Evolutionary conservation across 495 filamentous ascomycete genomes (phyloP).

Genomic region (Annulohypoxylon moriforme): DNA sequence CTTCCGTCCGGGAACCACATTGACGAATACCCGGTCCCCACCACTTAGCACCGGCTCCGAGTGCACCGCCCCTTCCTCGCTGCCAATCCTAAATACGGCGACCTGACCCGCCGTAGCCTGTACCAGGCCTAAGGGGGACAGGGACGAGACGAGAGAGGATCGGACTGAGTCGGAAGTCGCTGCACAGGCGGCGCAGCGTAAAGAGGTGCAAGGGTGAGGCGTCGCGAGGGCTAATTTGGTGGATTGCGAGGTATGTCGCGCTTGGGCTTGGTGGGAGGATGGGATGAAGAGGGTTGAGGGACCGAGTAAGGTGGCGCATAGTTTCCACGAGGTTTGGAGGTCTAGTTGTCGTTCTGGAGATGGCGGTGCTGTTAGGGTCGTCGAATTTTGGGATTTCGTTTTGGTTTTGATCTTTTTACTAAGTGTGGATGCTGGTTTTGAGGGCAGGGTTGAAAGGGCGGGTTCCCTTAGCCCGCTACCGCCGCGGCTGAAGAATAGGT

Average conservation of each 20-base stretch:
- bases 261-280: conserved; percentile 34
- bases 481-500: conserved; percentile 47
- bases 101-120: conserved; percentile 36
- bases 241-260: conserved; percentile 27
- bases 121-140: conserved; percentile 27
- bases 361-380: background rate
- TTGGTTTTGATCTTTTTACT: conserved; percentile 7
- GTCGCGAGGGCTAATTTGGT: conserved; percentile 31
- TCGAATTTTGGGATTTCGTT: background rate
- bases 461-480: conserved; percentile 19
- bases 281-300: conserved; percentile 49
- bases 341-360: conserved; percentile 12
- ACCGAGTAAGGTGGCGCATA: conserved; percentile 50
- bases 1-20: conserved; percentile 48
- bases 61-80: conserved; percentile 49
- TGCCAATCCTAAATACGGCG: conserved; percentile 45
- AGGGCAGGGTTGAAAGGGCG: background rate
- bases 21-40: conserved; percentile 50
- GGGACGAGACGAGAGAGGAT: conserved; percentile 29
- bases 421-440: background rate
- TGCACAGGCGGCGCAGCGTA: conserved; percentile 48
- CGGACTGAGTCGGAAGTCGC: conserved; percentile 45
- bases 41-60: conserved; percentile 47
- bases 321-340: conserved; percentile 50
- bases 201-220: conserved; percentile 45